Percentiles rank a stretch among this genome's conserved stretches.
These are phyloP conservation scores for Sphaerulina musiva DNA, from an alignment of 2,329 filamentous ascomycete genomes.

Conservation along the genomic window DNA sequence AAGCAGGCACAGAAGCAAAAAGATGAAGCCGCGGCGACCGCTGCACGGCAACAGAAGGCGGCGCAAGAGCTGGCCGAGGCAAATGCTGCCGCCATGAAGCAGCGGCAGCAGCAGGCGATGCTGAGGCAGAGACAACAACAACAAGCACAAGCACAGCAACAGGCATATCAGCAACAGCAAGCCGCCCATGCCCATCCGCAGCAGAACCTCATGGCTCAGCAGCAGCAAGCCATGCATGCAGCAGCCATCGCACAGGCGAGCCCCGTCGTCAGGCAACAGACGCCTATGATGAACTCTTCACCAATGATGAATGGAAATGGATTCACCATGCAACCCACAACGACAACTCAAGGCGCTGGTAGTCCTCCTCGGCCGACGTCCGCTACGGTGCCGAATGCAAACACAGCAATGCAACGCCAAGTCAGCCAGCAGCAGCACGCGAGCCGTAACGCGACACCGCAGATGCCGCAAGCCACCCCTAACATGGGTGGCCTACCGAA, in stretches of 20 bases:
- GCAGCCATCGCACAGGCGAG: slow-evolving; percentile 50
- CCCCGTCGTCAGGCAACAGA: slow-evolving; percentile 48
- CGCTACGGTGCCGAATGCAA: slow-evolving; percentile 46
- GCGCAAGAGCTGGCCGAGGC: slow-evolving; percentile 44
- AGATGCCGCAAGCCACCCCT: slow-evolving; percentile 36
- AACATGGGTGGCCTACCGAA: slow-evolving; percentile 32
- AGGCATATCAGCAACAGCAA: slow-evolving; percentile 17
- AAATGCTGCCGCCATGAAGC: slow-evolving; percentile 44
- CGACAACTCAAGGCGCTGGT: slow-evolving; percentile 54
- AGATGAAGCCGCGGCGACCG: slow-evolving; percentile 38
- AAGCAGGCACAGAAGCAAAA: slow-evolving; percentile 37
- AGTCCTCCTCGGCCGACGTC: slow-evolving; percentile 63
- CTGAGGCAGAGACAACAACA: slow-evolving; percentile 27
- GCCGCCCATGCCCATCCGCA: slow-evolving; percentile 34
- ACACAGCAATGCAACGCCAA: slow-evolving; percentile 34
- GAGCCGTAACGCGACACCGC: slow-evolving; percentile 34
- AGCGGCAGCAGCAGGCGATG: slow-evolving; percentile 19
- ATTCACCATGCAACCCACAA: slow-evolving; percentile 52
- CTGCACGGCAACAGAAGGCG: slow-evolving; percentile 37
- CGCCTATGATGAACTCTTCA: slow-evolving; percentile 42
- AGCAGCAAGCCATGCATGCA: slow-evolving; percentile 40
- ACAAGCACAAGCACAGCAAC: slow-evolving; percentile 24
- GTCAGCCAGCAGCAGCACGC: slow-evolving; percentile 34
- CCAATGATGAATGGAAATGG: slow-evolving; percentile 39
- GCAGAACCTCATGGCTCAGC: slow-evolving; percentile 32